These are phyloP conservation scores for Dillenia turbinata DNA, from an alignment of 164 flowering plant genomes.

Conservation along the genomic window DNA sequence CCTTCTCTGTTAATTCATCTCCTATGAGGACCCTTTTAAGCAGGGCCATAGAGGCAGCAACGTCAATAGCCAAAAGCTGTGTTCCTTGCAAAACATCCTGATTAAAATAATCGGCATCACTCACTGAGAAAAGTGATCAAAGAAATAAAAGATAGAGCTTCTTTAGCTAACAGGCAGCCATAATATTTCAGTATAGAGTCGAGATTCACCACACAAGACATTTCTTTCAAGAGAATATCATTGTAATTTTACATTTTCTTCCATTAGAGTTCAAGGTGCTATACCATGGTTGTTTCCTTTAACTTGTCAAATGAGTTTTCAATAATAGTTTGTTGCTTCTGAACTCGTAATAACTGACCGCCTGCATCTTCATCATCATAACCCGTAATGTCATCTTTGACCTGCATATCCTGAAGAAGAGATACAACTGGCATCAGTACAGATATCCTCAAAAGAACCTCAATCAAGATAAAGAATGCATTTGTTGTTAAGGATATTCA, in stretches of 20 bases:
- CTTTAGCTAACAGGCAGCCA: background rate
- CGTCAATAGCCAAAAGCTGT: constrained; percentile 92
- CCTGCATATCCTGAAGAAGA: constrained; percentile 34
- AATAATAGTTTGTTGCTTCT: constrained; percentile 57
- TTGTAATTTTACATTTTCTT: background rate
- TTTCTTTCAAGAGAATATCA: no score
- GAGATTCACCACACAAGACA: no score
- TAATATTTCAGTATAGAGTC: background rate
- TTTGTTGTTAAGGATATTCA: no score
- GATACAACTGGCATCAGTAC: constrained; percentile 2
- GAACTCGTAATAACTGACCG: constrained; percentile 35
- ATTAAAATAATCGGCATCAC: constrained; percentile 9
- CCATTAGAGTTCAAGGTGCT: background rate
- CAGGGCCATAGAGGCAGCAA: constrained; percentile 71
- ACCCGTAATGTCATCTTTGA: constrained; percentile 19
- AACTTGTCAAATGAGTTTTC: constrained; percentile 76
- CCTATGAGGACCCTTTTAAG: constrained; percentile 68
- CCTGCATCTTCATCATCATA: constrained; percentile 20
- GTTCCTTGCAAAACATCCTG: constrained; percentile 99
- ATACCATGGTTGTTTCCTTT: constrained; percentile 78
- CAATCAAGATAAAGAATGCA: background rate
- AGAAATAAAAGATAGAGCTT: background rate
- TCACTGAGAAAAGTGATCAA: background rate
- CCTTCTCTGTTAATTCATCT: constrained; percentile 87
- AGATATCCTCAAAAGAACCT: background rate